Base-by-base conservation (phyloP, 2,329 filamentous ascomycete species). In the Ascochyta fabae region DNA sequence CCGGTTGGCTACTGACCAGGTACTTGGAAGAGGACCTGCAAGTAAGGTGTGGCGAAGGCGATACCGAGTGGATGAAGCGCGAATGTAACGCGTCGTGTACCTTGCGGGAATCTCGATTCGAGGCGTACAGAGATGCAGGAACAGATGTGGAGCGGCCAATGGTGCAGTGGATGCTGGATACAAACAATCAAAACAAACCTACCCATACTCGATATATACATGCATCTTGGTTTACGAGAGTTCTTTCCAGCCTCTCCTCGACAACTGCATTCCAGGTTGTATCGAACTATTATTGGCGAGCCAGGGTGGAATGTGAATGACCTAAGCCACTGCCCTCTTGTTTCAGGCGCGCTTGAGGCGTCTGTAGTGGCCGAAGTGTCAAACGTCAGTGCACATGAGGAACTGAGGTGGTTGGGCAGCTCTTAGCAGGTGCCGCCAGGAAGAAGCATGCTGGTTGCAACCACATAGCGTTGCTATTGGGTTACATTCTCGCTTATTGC, bases 151-250 rank as follows among this genome's bases (percentile, higher is more conserved):
- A 60, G 53, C 49, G 61, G 61, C 68, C 67, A 67, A 72, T 72
- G 63, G 66, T 71, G 64, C 60, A 61, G 57, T 51, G 27, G 39
- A 52, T 40, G 53, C 40, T 48, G 27, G 27, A 52, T 52, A 57
- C 69, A 73, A 74, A 72, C 67, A 70, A 54, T 56, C 56, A 64
- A 71, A 73, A 72, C 67, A 66, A 65, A 62, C 64, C 65, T 63
- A 61, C 66, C 64, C 61, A 66, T 62, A 66, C 65, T 68, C 66
- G 71, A 76, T 74, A 76, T 73, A 73, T 70, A 73, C 62, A 41
- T 62, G 60, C 54, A 61, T 64, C 53, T 56, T 53, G 59, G 43
- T 62, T 53, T 46, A 45, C 45, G 29, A 61, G 54, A 70, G 65
- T 71, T 69, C 67, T 54, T 69, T 52, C 72, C 71, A 71, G 65